Evolutionary conservation across 2,329 filamentous ascomycete genomes (phyloP), one percentile per base, ranked within the genome.

Genomic region (Catunica adiposa): DNA sequence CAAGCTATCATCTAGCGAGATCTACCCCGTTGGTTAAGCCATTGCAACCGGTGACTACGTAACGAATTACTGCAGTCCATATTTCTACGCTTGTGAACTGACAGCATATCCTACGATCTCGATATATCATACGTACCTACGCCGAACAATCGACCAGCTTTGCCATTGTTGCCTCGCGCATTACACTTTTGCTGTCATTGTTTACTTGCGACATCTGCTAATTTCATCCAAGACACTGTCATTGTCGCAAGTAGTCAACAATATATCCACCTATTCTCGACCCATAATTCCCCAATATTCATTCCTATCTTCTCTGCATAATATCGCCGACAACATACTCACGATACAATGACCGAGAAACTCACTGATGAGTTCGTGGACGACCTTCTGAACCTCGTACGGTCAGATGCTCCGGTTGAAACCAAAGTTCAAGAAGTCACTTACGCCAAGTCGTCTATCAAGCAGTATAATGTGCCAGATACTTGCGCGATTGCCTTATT

Each of bases 381-480:
- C 54, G 72, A 76, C 69, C 69, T 80, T 60, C 63, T 73, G 60
- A 68, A 69, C 48, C 68, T 79, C 59, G 67, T 80, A 55, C 71
- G 71, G 66, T 58, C 56, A 15, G 56, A 58, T 15, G 62, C 75
- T 77, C 38, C 75, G 80, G 51, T 86, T 62, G 84, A 89, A 63
- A 70, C 75, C 53, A 89, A 89, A 66, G 76, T 88, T 60, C 73
- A 79, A 61, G 77, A 79, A 55, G 79, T 95, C 62, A 86, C 81
- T 58, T 75, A 73, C 63, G 73, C 89, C 69, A 94, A 95, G 70
- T 89, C 86, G 46, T 79, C 82, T 66, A 95, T 95, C 74, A 95
- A 95, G 69, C 89, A 94, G 68, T 84, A 86, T 66, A 89, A 89
- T 71, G 86, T 95, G 48, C 87, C 88, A 59, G 87, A 94, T 61